These are phyloP conservation scores for Sideroxylon spinosum DNA, from an alignment of 179 eudicot genomes.

Conservation along the genomic window DNA sequence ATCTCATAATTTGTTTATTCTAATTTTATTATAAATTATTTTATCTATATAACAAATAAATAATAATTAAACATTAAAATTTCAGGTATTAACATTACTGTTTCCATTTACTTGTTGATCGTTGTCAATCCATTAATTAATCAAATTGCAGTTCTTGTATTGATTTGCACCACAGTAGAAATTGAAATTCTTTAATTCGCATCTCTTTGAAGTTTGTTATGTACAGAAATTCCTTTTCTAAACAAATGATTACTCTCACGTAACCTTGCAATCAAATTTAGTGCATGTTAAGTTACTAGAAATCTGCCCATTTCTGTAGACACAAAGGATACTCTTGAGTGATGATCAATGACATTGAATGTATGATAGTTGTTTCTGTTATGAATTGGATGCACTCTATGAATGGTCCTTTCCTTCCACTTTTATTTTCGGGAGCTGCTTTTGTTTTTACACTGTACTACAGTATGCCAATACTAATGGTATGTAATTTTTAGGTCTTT, in stretches of 20 bases:
- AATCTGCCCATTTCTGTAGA: not conserved
- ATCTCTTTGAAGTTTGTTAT: not conserved
- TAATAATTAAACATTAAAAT: not conserved
- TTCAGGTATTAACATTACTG: not conserved
- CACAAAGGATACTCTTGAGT: not conserved
- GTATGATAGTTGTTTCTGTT: not conserved
- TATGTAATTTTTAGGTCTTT: slow-evolving; percentile 46
- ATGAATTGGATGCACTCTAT: not conserved
- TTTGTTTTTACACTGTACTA: not conserved
- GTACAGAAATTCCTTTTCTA: not conserved
- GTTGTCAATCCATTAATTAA: not conserved
- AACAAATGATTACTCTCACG: not conserved
- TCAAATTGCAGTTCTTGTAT: not conserved
- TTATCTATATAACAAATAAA: too few species aligned
- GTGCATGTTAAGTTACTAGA: not conserved
- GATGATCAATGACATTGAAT: not conserved
- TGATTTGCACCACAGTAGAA: not conserved
- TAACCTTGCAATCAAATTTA: not conserved
- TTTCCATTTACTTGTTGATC: not conserved
- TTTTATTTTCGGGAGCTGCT: slow-evolving; percentile 2
- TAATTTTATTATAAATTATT: too few species aligned
- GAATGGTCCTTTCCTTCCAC: not conserved
- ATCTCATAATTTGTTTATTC: too few species aligned
- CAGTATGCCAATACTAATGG: not conserved
- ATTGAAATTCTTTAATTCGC: not conserved